Conservation (phyloP, 2,329 filamentous ascomycete genomes). For the Apiospora arundinis region DNA sequence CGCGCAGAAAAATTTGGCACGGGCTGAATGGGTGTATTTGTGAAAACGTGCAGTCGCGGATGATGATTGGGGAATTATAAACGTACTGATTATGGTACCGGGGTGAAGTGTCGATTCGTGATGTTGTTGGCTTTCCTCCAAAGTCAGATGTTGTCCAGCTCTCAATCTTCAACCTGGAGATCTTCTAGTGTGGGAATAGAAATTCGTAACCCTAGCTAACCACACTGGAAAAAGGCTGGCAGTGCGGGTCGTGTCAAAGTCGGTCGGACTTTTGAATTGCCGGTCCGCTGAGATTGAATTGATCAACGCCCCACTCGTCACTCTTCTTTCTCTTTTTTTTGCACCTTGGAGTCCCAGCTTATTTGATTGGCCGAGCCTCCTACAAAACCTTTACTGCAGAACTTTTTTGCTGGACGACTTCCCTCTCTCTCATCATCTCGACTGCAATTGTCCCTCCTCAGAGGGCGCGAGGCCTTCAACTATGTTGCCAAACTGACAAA, state of each 20-base stretch:
- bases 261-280: conserved; percentile 17
- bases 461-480: not conserved
- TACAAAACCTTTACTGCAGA: conserved; percentile 4
- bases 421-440: not conserved
- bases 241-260: conserved; percentile 14
- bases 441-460: not conserved
- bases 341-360: not conserved
- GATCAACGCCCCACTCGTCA: not conserved
- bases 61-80: conserved; percentile 17
- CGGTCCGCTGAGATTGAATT: conserved; percentile 17
- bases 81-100: conserved; percentile 22
- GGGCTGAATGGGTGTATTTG: conserved; percentile 12
- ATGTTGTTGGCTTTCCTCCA: conserved; percentile 16
- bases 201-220: conserved; percentile 19
- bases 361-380: not conserved
- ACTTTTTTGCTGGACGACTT: not conserved
- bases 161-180: conserved; percentile 19
- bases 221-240: conserved; percentile 18
- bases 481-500: not conserved
- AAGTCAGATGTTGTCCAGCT: conserved; percentile 13
- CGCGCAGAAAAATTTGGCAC: not conserved
- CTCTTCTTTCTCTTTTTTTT: not conserved
- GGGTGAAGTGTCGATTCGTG: conserved; percentile 18
- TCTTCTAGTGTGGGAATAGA: conserved; percentile 19
- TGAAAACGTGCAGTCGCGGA: not conserved